phyloP scores from a whole-genome alignment of 495 filamentous ascomycete species.

The Penicillium lividum region DNA sequence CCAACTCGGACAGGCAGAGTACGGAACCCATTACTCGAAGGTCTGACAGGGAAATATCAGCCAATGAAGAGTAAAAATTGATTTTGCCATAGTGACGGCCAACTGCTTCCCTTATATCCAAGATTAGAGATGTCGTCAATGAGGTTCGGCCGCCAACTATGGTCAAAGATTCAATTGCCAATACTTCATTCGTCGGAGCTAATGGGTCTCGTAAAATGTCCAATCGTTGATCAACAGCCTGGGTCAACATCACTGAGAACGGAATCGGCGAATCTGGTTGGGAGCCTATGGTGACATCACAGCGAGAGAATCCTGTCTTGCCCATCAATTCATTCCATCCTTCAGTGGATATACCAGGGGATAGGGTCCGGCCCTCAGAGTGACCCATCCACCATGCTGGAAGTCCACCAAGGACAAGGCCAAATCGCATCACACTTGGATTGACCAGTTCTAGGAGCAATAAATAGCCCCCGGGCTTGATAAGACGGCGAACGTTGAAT shows the following conservation, averaged over 20 bases:
- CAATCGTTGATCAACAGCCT: slow-evolving; percentile 46
- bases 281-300: slow-evolving; percentile 36
- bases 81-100: slow-evolving; percentile 15
- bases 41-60: slow-evolving; percentile 12
- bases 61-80: slow-evolving; percentile 14
- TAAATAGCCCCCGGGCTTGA: slow-evolving; percentile 58
- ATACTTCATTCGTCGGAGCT: slow-evolving; percentile 2
- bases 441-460: slow-evolving; percentile 48
- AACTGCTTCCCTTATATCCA: slow-evolving; percentile 13
- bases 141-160: slow-evolving; percentile 29
- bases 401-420: slow-evolving; percentile 39
- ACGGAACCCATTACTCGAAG: slow-evolving; percentile 33
- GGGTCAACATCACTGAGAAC: slow-evolving; percentile 42
- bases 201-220: slow-evolving; percentile 32
- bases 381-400: slow-evolving; percentile 56
- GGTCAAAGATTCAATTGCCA: slow-evolving; percentile 22
- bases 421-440: slow-evolving; percentile 27
- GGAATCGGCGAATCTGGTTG: slow-evolving; percentile 19
- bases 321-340: slow-evolving; percentile 44
- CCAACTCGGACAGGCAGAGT: slow-evolving; percentile 47
- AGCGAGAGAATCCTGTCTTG: slow-evolving; percentile 46
- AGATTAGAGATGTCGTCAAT: slow-evolving; percentile 12
- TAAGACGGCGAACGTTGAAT: slow-evolving; percentile 31
- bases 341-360: slow-evolving; percentile 32
- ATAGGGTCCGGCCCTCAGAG: slow-evolving; percentile 40